A percentile compares a stretch with the other conserved stretches of the same genome.
Evolutionary conservation across 768 basidiomycete species (phyloP).

Genomic region (Lactarius psammicola): DNA sequence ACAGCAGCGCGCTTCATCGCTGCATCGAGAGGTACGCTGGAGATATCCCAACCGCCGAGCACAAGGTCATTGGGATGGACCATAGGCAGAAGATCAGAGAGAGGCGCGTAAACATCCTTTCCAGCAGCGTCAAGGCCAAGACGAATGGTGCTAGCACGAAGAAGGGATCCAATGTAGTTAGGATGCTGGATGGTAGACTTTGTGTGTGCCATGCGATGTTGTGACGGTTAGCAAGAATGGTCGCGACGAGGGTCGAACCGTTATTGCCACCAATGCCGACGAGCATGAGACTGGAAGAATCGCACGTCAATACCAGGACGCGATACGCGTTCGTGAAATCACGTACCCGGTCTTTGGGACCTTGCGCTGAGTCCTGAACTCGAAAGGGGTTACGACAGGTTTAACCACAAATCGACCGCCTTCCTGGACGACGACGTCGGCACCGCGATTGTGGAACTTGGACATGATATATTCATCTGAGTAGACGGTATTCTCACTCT

Average conservation of each 20-base stretch:
- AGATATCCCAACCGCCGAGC: conserved; percentile 98
- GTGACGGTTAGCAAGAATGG: conserved; percentile 94
- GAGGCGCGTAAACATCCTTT: conserved; percentile 89
- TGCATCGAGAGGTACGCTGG: conserved; percentile 75
- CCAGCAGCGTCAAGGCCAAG: conserved; percentile 79
- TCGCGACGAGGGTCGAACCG: conserved; percentile 89
- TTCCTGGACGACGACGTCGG: conserved; percentile 57
- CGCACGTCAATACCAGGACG: conserved; percentile 12
- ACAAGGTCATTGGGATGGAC: conserved; percentile 98
- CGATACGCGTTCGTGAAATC: conserved; percentile 11
- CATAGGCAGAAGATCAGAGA: conserved; percentile 94
- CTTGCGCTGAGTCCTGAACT: conserved; percentile 87
- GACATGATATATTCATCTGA: conserved; percentile 80
- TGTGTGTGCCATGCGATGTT: conserved; percentile 92
- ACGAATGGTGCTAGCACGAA: conserved; percentile 93
- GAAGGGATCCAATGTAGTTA: conserved; percentile 96
- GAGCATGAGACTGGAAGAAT: conserved; percentile 77
- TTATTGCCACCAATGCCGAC: conserved; percentile 98
- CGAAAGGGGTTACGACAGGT: conserved; percentile 75
- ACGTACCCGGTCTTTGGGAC: conserved; percentile 88
- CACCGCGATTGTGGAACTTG: conserved; percentile 78
- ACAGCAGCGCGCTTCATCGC: conserved; percentile 94
- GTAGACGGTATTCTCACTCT: conserved; percentile 79
- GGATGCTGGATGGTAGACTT: conserved; percentile 90
- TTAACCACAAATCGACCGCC: conserved; percentile 77